Evolutionary conservation across 2,329 filamentous ascomycete species (phyloP).

Genomic region (Fusarium nurragi): DNA sequence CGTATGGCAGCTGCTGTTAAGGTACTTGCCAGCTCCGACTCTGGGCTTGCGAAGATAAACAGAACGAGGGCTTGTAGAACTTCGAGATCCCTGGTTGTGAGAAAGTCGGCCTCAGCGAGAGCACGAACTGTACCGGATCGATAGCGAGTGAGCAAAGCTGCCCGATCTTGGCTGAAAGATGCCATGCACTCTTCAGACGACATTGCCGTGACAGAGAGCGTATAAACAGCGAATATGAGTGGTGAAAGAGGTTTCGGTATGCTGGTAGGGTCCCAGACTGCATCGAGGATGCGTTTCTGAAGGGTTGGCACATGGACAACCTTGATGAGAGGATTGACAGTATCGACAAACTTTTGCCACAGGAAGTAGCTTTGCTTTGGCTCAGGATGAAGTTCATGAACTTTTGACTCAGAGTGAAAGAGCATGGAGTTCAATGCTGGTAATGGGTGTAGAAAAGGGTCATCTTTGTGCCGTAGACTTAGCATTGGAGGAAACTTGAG

Average conservation of each 20-base stretch:
- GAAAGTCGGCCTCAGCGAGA: conserved; percentile 40
- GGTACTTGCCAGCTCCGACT: conserved; percentile 43
- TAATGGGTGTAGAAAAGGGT: conserved; percentile 23
- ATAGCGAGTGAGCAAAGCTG: conserved; percentile 33
- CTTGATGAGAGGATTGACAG: conserved; percentile 47
- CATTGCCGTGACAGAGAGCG: conserved; percentile 39
- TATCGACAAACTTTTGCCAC: conserved; percentile 49
- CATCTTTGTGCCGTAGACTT: conserved; percentile 34
- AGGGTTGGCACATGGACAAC: conserved; percentile 48
- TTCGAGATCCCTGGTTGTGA: conserved; percentile 44
- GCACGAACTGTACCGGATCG: conserved; percentile 40
- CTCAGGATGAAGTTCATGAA: conserved; percentile 42
- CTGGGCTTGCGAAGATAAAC: conserved; percentile 45
- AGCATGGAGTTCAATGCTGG: conserved; percentile 18
- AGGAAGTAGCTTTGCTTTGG: conserved; percentile 44
- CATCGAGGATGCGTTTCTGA: conserved; percentile 46
- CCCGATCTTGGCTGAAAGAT: conserved; percentile 27
- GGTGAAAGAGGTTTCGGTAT: conserved; percentile 35
- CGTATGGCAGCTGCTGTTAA: conserved; percentile 38
- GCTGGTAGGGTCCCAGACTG: conserved; percentile 38
- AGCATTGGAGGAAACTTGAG: conserved; percentile 41
- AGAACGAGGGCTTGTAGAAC: conserved; percentile 46
- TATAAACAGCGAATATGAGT: conserved; percentile 45
- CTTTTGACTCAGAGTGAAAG: neutral
- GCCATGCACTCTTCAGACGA: conserved; percentile 27